Base-by-base conservation (phyloP, 2,329 filamentous ascomycete species). In the Lachnellula hyalina region DNA sequence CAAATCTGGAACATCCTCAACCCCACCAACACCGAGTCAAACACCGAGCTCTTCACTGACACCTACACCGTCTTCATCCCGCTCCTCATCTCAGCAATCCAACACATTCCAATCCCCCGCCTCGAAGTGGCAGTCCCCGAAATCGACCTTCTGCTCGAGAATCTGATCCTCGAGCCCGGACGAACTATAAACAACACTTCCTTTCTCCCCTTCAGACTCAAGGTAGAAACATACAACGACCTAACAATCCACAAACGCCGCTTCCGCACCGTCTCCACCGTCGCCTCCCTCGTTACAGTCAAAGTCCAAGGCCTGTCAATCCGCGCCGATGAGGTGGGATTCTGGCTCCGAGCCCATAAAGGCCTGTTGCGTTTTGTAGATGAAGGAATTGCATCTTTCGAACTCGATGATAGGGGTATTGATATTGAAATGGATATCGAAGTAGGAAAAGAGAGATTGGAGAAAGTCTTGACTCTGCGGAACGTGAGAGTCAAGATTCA, bases 41-140 rank as follows among this genome's bases (percentile, higher is more conserved):
- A 92, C 66, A 74, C 77, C 0, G 86, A 90, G 28, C 77, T 97
- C 1, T 73, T 94, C 4, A 78, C 83, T 2, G 93, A 97, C 68
- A 75, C 83, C 3, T 78, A 90, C 62, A 87, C 93, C 56, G 83
- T 93, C 12, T 92, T 96, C 67, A 77, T 94, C 5, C 93, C 93
- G 0, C 74, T 90, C 12, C 66, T 91, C 4, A 81, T 96, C 54
- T 80, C 89, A 61, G 82, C 83, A 2, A 78, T 97, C 34, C 91
- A 96, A 68, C 91, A 90, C 71, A 75, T 97, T 4, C 93, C 93
- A 0, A 94, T 97, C 51, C 92, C 92, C 0, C 86, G 93, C 4
- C 72, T 96, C n/a, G 93, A 96, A 70, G 77, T 96, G 5, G 87
- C 89, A 0, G 87, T 86, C 3, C 92, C 91, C 0, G 84, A 89